These are phyloP conservation scores for Leptodermis oblonga DNA, from an alignment of 257 asterid species.

Conservation along the genomic window DNA sequence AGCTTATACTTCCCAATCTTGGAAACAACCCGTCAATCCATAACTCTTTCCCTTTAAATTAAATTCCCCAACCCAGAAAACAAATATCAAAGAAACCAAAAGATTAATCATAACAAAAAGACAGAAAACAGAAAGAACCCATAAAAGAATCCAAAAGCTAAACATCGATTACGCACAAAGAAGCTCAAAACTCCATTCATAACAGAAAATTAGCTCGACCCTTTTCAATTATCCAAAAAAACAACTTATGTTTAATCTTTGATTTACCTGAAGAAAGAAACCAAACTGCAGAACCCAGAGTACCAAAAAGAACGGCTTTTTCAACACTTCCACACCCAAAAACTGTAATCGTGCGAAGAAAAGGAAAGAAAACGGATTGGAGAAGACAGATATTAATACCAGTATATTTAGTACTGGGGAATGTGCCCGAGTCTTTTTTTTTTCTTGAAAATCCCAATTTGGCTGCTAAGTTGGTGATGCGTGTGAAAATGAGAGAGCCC, in stretches of 20 bases:
- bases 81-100: background rate
- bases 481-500: slow-evolving; percentile 2
- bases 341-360: background rate
- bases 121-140: background rate
- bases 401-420: slow-evolving; percentile 29
- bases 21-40: background rate
- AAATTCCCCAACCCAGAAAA: background rate
- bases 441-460: slow-evolving; percentile 36
- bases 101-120: background rate
- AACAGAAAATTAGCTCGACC: background rate
- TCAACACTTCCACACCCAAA: background rate
- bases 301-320: background rate
- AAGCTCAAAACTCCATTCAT: slow-evolving; percentile 2
- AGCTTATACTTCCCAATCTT: background rate
- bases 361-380: background rate
- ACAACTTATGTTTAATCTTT: slow-evolving; percentile 4
- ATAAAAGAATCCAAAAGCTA: no score
- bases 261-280: slow-evolving; percentile 10
- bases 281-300: background rate
- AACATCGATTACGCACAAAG: no score
- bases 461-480: no score
- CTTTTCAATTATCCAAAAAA: background rate
- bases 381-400: background rate
- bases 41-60: background rate
- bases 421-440: slow-evolving; percentile 34